Evolutionary conservation across 805 yeast genomes (phyloP), one percentile per base, ranked within the genome.

Genomic region (Metschnikowia picachoensis): DNA sequence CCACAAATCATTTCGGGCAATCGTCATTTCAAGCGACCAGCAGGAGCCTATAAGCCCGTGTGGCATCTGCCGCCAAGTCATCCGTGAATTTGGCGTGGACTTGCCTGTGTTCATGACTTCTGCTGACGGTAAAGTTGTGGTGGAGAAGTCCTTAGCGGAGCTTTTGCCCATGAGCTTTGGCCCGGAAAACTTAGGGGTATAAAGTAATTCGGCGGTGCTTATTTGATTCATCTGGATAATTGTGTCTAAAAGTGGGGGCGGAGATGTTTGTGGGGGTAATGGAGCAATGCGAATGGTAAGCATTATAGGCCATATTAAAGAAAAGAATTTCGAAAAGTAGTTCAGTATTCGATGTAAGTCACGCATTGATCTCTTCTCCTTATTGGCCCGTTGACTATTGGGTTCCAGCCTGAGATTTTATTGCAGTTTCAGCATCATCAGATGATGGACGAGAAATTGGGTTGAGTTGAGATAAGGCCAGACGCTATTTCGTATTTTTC

Each of bases 51-150:
- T 86, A 10, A 73, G 91, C 9, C 99, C 99, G 0, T 92, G 99
- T 63, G 99, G 99, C 3, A 83, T 94, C 32, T 92, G 99, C 60
- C 74, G 99, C 44, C 99, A 92, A 65, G 79, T 85, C 45, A 80
- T 92, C 30, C 73, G 96, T 33, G 99, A 92, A 63, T 92, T 91
- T 63, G 78, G 82, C 0, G 59, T 62, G 8, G 70, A 75, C 8
- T 59, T 80, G 27, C 85, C 87, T 0, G 65, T 92, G 2, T 79
- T 76, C 60, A 84, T 92, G 94, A 85, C 82, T 60, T 76, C 79
- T 39, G 62, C 60, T 1, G 76, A 76, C 44, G 88, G 85, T 0
- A 57, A 62, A 50, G 38, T 35, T 17, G 70, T 63, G 53, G 64
- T 72, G 34, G 65, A 72, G 54, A 73, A 72, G 62, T 70, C 79